phyloP scores from a whole-genome alignment of 352 stramenopile genomes.

The Phytopythium helicoides region DNA sequence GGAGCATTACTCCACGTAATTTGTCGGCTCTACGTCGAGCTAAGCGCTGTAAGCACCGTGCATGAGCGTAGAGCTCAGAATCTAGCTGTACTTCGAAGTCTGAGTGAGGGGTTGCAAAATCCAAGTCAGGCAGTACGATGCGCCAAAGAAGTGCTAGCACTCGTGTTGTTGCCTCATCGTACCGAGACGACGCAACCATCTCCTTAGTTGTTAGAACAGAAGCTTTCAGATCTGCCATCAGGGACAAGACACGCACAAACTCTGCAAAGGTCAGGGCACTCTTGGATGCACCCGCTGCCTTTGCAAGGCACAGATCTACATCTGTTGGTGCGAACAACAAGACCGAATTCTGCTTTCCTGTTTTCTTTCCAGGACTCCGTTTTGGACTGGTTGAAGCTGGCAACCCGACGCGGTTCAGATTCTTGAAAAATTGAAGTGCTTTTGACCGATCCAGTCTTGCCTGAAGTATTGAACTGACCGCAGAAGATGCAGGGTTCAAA shows the following conservation, averaged over 20 bases:
- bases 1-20: conserved; percentile 18
- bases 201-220: conserved; percentile 10
- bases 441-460: conserved; percentile 4
- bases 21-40: conserved; percentile 20
- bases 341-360: no score
- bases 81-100: neutral
- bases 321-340: conserved; percentile 42
- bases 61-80: neutral
- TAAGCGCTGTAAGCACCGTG: conserved; percentile 27
- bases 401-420: neutral
- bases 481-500: neutral
- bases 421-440: conserved; percentile 8
- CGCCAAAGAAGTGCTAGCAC: conserved; percentile 46
- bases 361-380: conserved; percentile 7
- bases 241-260: conserved; percentile 31
- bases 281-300: conserved; percentile 43
- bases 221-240: conserved; percentile 28
- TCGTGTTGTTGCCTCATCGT: conserved; percentile 33
- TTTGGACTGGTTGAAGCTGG: neutral
- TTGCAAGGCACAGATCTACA: conserved; percentile 62
- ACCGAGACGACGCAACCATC: neutral
- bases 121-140: conserved; percentile 34
- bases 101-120: conserved; percentile 7
- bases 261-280: conserved; percentile 40
- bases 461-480: neutral